phyloP scores from a whole-genome alignment of 2,329 filamentous ascomycete genomes.

The Phialophora tarda region DNA sequence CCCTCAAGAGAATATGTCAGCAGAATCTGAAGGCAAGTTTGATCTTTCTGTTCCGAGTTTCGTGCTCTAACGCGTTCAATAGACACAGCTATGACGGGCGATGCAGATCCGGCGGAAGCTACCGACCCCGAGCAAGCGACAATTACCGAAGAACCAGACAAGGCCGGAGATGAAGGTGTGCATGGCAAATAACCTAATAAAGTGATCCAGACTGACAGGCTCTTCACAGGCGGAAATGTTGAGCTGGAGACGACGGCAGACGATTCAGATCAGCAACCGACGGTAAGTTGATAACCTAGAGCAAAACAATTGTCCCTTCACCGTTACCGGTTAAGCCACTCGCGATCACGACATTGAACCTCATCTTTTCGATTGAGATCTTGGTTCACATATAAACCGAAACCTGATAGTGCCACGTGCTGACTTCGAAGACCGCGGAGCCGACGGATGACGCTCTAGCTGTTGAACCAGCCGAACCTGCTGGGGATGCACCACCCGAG shows the following conservation, averaged over 20 bases:
- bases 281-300: not conserved
- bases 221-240: constrained; percentile 6
- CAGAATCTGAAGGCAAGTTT: constrained; percentile 30
- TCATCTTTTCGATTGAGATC: not conserved
- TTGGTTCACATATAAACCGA: not conserved
- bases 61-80: not conserved
- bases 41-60: not conserved
- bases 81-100: constrained; percentile 2
- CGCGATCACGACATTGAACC: not conserved
- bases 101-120: not conserved
- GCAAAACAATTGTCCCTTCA: not conserved
- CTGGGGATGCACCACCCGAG: constrained; percentile 33
- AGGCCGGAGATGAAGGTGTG: constrained; percentile 19
- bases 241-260: constrained; percentile 40
- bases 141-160: constrained; percentile 1
- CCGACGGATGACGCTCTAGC: constrained; percentile 35
- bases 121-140: not conserved
- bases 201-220: not conserved
- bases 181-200: not conserved
- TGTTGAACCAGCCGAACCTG: constrained; percentile 10
- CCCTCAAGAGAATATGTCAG: constrained; percentile 12
- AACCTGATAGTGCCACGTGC: not conserved
- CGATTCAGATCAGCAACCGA: not conserved
- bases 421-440: constrained; percentile 30
- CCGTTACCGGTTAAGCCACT: not conserved